A percentile compares a stretch with the other conserved stretches of the same genome.
Conservation (phyloP, 768 basidiomycete genomes). For the Coprinopsis cinerea region DNA sequence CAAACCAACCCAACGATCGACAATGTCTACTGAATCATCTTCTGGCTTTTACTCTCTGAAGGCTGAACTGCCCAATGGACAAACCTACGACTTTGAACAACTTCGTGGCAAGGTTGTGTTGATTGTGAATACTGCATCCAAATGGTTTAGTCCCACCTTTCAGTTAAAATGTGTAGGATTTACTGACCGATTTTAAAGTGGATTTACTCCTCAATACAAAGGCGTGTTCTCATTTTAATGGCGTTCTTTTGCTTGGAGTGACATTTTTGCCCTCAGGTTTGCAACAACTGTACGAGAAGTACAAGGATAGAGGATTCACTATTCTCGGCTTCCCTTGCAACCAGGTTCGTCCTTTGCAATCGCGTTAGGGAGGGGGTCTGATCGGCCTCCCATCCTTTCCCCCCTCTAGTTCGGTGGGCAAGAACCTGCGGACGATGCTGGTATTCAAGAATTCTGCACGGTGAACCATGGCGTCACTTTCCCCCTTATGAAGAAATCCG, state of each 20-base stretch:
- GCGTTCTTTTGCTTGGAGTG: not conserved
- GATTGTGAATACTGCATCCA: slow-evolving; percentile 72
- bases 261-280: slow-evolving; percentile 44
- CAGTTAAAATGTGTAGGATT: not conserved
- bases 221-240: slow-evolving; percentile 28
- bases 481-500: slow-evolving; percentile 88
- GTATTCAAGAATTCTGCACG: slow-evolving; percentile 68
- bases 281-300: slow-evolving; percentile 74
- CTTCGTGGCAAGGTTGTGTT: slow-evolving; percentile 75
- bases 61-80: slow-evolving; percentile 51
- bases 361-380: slow-evolving; percentile 11
- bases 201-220: slow-evolving; percentile 80
- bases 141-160: slow-evolving; percentile 43
- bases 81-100: slow-evolving; percentile 56
- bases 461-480: slow-evolving; percentile 87
- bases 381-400: not conserved
- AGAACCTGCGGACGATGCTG: slow-evolving; percentile 78
- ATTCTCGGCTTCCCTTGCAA: slow-evolving; percentile 93
- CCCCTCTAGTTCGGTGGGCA: slow-evolving; percentile 68
- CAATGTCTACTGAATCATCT: slow-evolving; percentile 11
- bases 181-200: slow-evolving; percentile 34
- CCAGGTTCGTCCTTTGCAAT: no score
- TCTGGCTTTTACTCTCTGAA: slow-evolving; percentile 63
- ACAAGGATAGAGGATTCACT: slow-evolving; percentile 68
- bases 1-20: not conserved